Evolutionary conservation across 805 yeast species (phyloP).

Genomic region (Candida fluviatilis): DNA sequence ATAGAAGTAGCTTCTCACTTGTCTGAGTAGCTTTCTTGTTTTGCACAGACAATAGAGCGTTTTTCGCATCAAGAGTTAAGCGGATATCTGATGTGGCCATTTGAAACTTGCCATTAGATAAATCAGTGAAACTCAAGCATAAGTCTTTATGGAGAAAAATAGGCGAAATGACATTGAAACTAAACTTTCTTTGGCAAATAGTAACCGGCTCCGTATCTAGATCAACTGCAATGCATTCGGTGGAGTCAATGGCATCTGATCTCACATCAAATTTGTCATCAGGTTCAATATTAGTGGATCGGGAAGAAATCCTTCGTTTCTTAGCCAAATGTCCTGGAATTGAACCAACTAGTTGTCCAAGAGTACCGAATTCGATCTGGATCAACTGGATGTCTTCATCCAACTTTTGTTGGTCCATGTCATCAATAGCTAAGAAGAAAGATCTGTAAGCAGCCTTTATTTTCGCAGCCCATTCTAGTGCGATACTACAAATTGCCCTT

Average conservation of each 20-base stretch:
- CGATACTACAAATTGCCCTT: background rate
- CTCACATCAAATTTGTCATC: background rate
- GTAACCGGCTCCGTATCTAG: background rate
- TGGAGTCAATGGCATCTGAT: too few species aligned
- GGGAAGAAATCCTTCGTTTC: background rate
- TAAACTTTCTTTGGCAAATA: slow-evolving; percentile 10
- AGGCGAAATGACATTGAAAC: slow-evolving; percentile 9
- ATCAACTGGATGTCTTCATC: background rate
- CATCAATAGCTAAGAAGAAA: background rate
- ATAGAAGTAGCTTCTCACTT: background rate
- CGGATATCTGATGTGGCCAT: slow-evolving; percentile 13
- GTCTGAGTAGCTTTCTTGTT: slow-evolving; percentile 1
- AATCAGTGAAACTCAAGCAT: background rate
- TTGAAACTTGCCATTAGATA: slow-evolving; percentile 5
- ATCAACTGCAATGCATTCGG: too few species aligned
- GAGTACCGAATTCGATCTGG: background rate
- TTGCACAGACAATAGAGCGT: slow-evolving; percentile 5
- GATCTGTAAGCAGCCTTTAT: background rate
- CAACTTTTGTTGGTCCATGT: background rate
- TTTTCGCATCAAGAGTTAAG: slow-evolving; percentile 7
- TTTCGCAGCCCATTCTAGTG: background rate
- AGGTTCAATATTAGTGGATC: background rate
- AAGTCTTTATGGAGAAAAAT: slow-evolving; percentile 6
- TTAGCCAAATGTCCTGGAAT: background rate
- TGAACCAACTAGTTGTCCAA: background rate